Base-by-base conservation (phyloP, 1,284 basidiomycete species). In the Wallemia mellicola region DNA sequence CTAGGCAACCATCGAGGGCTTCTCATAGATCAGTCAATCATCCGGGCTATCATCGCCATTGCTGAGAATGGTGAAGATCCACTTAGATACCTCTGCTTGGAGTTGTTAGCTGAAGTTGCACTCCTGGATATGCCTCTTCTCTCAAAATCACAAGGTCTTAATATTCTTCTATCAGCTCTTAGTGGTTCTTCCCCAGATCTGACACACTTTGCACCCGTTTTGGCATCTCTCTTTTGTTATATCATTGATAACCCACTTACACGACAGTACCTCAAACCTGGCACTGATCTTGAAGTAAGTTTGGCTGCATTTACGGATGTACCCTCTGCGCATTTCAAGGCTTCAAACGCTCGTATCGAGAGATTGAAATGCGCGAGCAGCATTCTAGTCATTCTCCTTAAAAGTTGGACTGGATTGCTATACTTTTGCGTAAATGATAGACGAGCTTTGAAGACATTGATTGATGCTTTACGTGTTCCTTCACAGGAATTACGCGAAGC, bases 61-160 rank as follows among this genome's bases (percentile, higher is more conserved):
- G 87, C 89, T 0, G 91, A 98, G 67, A 85, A 91, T 61, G 74
- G 78, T 2, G 92, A 98, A 62, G 94, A 98, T 67, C 81, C 84
- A 1, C 82, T 99, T 66, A 76, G 82, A 60, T 75, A 77, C 1
- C 79, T 92, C 58, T 87, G 82, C 61, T 76, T 96, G 38, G 82
- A 94, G 70, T 96, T 89, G 0, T 71, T 99, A 57, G 78, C 85
- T 0, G 94, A 99, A 72, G 84, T 96, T 83, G 83, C 81, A 61
- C 69, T 89, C 25, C 79, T 92, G 63, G 91, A 98, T 67, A 77
- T 91, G 59, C 79, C 83, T 60, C 76, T 94, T 24, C 78, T 94
- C 58, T 76, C 81, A 25, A 75, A 79, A 57, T 82, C 85, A 0
- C 88, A 85, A 38, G 88, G 86, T 1, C 79, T 96, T 57, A 76